A percentile compares a stretch with the other conserved stretches of the same genome.
phyloP scores from a whole-genome alignment of 1,139 yeast species.

The Yamadazyma membranifaciens region DNA sequence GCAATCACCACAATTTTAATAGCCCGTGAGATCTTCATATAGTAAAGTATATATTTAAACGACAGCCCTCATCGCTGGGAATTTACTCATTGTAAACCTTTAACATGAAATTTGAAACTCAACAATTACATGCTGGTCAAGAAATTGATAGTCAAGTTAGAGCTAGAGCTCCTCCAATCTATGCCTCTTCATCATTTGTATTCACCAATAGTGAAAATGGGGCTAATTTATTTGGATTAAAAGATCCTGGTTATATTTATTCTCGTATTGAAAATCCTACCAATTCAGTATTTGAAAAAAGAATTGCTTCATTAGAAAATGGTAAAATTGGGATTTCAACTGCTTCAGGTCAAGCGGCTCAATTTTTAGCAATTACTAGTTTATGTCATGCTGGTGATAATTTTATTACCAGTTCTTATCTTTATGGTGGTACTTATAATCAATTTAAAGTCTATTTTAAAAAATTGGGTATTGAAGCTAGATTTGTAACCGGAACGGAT shows the following conservation, averaged over 20 bases:
- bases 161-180: constrained; percentile 91
- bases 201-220: constrained; percentile 89
- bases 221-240: constrained; percentile 82
- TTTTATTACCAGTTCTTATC: constrained; percentile 79
- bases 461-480: constrained; percentile 79
- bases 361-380: constrained; percentile 77
- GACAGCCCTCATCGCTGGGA: no score
- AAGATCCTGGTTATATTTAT: constrained; percentile 81
- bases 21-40: no score
- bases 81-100: no score
- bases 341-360: constrained; percentile 95
- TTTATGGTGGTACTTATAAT: constrained; percentile 96
- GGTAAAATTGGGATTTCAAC: constrained; percentile 92
- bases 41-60: no score
- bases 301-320: constrained; percentile 89
- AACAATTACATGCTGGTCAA: constrained; percentile 94
- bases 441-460: constrained; percentile 91
- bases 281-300: constrained; percentile 81
- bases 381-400: constrained; percentile 89
- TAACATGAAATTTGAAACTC: constrained; percentile 62
- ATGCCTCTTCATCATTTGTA: constrained; percentile 81
- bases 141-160: constrained; percentile 57
- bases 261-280: constrained; percentile 94
- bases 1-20: no score
- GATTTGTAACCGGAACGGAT: constrained; percentile 78